phyloP scores from a whole-genome alignment of 2,329 filamentous ascomycete genomes.

The Pseudocercospora ulei region DNA sequence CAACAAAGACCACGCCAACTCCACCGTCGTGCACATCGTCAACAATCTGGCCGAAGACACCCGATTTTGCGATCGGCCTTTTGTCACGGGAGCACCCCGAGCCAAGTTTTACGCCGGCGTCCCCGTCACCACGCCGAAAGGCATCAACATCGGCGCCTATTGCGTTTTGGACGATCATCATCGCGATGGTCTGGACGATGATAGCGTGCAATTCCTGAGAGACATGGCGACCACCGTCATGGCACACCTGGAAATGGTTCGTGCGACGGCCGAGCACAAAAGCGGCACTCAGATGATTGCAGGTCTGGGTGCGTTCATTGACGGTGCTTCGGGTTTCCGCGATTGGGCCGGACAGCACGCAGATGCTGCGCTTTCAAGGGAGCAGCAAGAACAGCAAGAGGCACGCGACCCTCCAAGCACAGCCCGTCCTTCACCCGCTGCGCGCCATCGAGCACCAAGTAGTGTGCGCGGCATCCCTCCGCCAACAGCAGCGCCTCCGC shows the following conservation, averaged over 20 bases:
- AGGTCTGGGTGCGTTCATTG: conserved; percentile 36
- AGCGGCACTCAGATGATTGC: conserved; percentile 48
- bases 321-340: conserved; percentile 21
- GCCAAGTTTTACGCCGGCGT: conserved; percentile 49
- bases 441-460: conserved; percentile 9
- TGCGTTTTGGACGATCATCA: conserved; percentile 51
- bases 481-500: too few species aligned
- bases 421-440: conserved; percentile 2
- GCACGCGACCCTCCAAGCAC: conserved; percentile 3
- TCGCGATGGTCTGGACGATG: conserved; percentile 43
- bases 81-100: conserved; percentile 27
- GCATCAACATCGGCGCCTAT: conserved; percentile 52
- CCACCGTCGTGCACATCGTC: conserved; percentile 26
- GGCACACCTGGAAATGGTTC: conserved; percentile 48
- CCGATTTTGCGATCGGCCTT: conserved; percentile 28
- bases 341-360: conserved; percentile 21
- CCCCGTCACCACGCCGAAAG: conserved; percentile 34
- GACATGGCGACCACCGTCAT: conserved; percentile 51
- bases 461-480: conserved; percentile 9
- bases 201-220: conserved; percentile 48
- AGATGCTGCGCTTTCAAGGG: conserved; percentile 17
- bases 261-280: conserved; percentile 35
- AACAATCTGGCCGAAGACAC: conserved; percentile 28
- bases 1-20: conserved; percentile 15
- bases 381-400: conserved; percentile 16